These are phyloP conservation scores for Volvariella volvacea DNA, from an alignment of 1,284 basidiomycete species.

Conservation along the genomic window DNA sequence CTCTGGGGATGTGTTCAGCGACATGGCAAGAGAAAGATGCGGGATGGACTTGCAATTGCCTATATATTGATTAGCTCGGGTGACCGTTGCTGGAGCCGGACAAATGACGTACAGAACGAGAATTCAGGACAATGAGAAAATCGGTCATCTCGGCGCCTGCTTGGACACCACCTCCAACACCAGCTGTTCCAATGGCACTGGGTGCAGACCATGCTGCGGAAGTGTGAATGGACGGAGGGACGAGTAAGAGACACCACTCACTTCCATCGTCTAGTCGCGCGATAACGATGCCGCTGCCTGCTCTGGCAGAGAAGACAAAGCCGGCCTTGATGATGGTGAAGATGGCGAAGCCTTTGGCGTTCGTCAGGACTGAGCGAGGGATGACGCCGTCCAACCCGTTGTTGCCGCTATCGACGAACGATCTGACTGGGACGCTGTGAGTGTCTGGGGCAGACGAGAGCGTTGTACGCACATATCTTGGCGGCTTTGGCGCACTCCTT, in stretches of 20 bases:
- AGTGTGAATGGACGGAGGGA: constrained; percentile 3
- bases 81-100: constrained; percentile 15
- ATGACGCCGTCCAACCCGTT: constrained; percentile 74
- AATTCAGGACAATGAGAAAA: constrained; percentile 90
- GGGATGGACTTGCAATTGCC: constrained; percentile 49
- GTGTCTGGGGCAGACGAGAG: constrained; percentile 4
- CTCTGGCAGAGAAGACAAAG: constrained; percentile 72
- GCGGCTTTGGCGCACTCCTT: constrained; percentile 74
- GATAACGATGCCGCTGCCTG: constrained; percentile 90
- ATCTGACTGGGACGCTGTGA: constrained; percentile 44
- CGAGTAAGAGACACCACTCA: constrained; percentile 33
- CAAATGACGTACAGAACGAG: constrained; percentile 49
- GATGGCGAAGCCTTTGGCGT: constrained; percentile 82
- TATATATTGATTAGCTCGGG: constrained; percentile 15
- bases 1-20: constrained; percentile 31
- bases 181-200: constrained; percentile 93
- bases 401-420: constrained; percentile 65
- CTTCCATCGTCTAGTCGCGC: constrained; percentile 80
- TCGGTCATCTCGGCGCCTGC: constrained; percentile 89
- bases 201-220: constrained; percentile 84
- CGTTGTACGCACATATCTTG: constrained; percentile 53
- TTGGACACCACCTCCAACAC: constrained; percentile 85
- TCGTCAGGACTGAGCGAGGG: constrained; percentile 59
- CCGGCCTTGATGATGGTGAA: constrained; percentile 79
- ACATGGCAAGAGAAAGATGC: constrained; percentile 4